phyloP scores from a whole-genome alignment of 2,329 filamentous ascomycete species.

The Aureobasidium subglaciale region DNA sequence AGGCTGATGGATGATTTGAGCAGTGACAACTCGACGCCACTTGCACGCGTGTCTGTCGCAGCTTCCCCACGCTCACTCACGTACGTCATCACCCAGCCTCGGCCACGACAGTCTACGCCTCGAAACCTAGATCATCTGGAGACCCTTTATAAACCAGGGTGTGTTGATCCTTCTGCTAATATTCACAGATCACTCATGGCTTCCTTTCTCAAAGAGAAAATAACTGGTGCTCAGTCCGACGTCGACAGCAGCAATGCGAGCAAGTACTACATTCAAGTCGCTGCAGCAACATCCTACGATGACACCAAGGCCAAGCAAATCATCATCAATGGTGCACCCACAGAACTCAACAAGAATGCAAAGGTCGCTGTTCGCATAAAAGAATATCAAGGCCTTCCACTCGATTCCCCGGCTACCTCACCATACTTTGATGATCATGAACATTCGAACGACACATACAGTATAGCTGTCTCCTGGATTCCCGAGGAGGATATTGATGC shows the following conservation, averaged over 20 bases:
- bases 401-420: constrained; percentile 53
- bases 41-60: not conserved
- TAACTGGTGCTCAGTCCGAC: constrained; percentile 13
- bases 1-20: not conserved
- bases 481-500: constrained; percentile 60
- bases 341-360: constrained; percentile 57
- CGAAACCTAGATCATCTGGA: not conserved
- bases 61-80: not conserved
- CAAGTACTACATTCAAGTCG: constrained; percentile 73
- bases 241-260: constrained; percentile 31
- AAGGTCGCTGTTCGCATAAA: constrained; percentile 72
- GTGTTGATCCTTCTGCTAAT: not conserved
- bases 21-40: constrained; percentile 4
- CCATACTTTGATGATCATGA: constrained; percentile 70
- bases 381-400: constrained; percentile 57
- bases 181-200: constrained; percentile 18
- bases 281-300: constrained; percentile 72
- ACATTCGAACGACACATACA: constrained; percentile 74
- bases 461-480: constrained; percentile 69
- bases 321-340: constrained; percentile 59
- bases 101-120: not conserved
- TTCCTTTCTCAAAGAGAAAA: constrained; percentile 21
- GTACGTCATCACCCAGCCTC: not conserved
- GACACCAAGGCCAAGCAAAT: constrained; percentile 59
- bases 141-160: not conserved